Base-by-base conservation (phyloP, 176 grass and related monocot species). In the Aegilops bicornis region DNA sequence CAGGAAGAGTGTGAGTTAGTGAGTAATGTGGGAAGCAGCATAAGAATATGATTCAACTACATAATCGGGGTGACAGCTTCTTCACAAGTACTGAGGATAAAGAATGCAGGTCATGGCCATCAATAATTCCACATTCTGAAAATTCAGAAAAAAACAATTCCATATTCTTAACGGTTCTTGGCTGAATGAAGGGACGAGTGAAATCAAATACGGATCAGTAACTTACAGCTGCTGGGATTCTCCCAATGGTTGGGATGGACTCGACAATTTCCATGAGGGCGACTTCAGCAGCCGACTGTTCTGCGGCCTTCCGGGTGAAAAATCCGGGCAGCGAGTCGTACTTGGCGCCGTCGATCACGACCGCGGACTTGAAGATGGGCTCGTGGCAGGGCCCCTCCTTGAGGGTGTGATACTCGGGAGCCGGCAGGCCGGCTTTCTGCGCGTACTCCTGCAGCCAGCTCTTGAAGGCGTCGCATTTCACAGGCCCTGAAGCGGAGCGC, bases 391-490 rank as follows among this genome's bases (percentile, higher is more conserved):
- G 93, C 13, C 97, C 97, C 83, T 99, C 94, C 60, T 94, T 99
- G 25, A 94, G 27, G 2, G 97, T 96, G 10, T 84, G 72, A 50
- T 99, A 99, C 43, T 96, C 97, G 10, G 97, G 97, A 36, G 88
- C 91, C 1, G 64, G 69, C 11, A 99, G 72, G 2, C 85, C 86
- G 5, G 59, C 73, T 88, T 86, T 99, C 54, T 93, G 90, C 12
- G 92, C 89, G 37, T 96, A 93, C 73, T 96, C 97, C 80, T 99
- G 94, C 68, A 96, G 76, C 19, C 92, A 82, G 88, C 94, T 96
- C 89, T 99, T 96, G 83, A 99, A 96, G n/a, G 96, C 94, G 73
- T 96, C 90, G 30, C 94, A 96, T 37, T 92, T 98, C 35, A 78
- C 83, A 30, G 92, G 88, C 81, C 91, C 96, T 98, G 84, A 31